Evolutionary conservation across 768 basidiomycete species (phyloP), one percentile per base, ranked within the genome.

Genomic region (Sutorius australiensis): DNA sequence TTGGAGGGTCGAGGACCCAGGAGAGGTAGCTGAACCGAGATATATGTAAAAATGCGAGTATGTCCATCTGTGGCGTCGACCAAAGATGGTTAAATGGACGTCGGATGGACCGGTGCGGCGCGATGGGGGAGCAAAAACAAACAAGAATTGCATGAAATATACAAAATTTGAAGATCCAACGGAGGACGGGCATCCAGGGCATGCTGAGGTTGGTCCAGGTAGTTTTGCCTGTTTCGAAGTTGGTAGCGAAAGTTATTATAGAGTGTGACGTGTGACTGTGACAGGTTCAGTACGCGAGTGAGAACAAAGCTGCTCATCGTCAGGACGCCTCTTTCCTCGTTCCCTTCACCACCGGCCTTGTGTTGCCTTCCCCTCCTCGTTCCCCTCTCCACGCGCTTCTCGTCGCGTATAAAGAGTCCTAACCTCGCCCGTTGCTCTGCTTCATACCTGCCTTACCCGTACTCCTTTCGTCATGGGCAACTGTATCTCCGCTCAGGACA

Each of bases 401-500:
- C 12, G 30, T 45, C 45, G 46, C 40, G n/a, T 10, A 12, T 7
- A 16, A 5, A 16, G 19, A 8, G 32, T 10, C 11, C 8, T 4
- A 31, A 51, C 2, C 17, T 36, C 24, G 14, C 30, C 28, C 7
- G 17, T 40, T 13, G 8, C 27, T 28, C 16, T 13, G 5, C 9
- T 27, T 8, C 27, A 44, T 21, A 16, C 48, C 17, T 16, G 9
- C 21, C 16, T 13, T 30, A 10, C 12, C 2, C 16, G 6, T 19
- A 6, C 40, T 31, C 14, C 17, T 16, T n/a, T 51, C 37, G 21
- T 60, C 47, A 87, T 88, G 86, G 86, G 86, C 55, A 84, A 82
- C 67, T 87, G 86, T 67, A 73, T 85, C 39, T 87, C 76, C 51
- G 67, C 71, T 31, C 68, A 70, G 49, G 83, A 85, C 71, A 77